phyloP scores from a whole-genome alignment of 768 basidiomycete genomes.

The Suillus bovinus region DNA sequence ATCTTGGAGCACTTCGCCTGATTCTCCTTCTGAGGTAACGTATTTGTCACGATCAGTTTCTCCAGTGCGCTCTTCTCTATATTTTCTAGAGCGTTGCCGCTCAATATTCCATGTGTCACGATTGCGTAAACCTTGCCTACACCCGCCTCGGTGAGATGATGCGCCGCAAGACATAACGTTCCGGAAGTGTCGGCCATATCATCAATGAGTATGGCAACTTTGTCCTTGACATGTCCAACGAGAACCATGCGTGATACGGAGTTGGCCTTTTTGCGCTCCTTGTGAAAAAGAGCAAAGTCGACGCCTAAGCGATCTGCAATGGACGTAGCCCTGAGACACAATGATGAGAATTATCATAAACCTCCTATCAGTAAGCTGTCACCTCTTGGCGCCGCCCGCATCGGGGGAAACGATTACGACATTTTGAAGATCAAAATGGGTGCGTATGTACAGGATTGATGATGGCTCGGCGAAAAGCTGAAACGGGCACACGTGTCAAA shows the following conservation, averaged over 20 bases:
- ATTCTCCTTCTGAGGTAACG: slow-evolving; percentile 86
- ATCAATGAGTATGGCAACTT: slow-evolving; percentile 93
- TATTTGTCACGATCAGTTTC: slow-evolving; percentile 98
- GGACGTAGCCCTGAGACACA: slow-evolving; percentile 77
- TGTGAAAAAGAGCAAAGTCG: slow-evolving; percentile 98
- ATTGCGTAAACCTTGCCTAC: slow-evolving; percentile 85
- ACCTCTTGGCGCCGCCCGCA: slow-evolving; percentile 98
- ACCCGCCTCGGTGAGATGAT: slow-evolving; percentile 86
- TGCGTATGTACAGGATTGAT: slow-evolving; percentile 91
- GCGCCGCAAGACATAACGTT: slow-evolving; percentile 89
- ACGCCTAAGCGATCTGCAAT: slow-evolving; percentile 95
- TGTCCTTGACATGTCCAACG: slow-evolving; percentile 90
- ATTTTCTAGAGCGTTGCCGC: slow-evolving; percentile 79
- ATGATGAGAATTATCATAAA: slow-evolving; percentile 17
- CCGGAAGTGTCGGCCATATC: slow-evolving; percentile 99
- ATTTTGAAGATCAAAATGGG: slow-evolving; percentile 80
- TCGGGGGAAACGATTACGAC: slow-evolving; percentile 97
- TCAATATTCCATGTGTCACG: slow-evolving; percentile 95
- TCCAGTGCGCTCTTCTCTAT: slow-evolving; percentile 77
- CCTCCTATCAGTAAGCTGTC: slow-evolving; percentile 16
- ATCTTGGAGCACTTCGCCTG: slow-evolving; percentile 72
- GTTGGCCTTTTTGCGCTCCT: slow-evolving; percentile 97
- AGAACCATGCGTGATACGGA: slow-evolving; percentile 94
- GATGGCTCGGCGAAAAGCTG: slow-evolving; percentile 96
- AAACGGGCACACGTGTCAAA: slow-evolving; percentile 23